phyloP scores from a whole-genome alignment of 352 stramenopile species.

The Pythium insidiosum region DNA sequence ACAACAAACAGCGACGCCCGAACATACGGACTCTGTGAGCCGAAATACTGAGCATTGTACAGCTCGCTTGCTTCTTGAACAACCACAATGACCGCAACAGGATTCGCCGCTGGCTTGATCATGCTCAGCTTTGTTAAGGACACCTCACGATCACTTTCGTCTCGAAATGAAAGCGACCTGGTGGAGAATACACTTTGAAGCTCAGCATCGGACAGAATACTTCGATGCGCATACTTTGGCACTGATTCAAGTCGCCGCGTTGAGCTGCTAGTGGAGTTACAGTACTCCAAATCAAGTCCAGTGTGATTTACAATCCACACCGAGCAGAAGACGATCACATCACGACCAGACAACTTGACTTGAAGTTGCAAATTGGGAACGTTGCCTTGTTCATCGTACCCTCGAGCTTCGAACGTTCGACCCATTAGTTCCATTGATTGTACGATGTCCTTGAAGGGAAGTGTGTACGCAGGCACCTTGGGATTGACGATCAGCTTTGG shows the following conservation, averaged over 20 bases:
- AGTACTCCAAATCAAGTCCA: slow-evolving; percentile 81
- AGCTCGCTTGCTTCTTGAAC: slow-evolving; percentile 70
- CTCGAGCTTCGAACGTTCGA: slow-evolving; percentile 54
- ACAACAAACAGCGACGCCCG: slow-evolving; percentile 72
- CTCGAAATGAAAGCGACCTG: slow-evolving; percentile 50
- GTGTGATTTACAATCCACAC: slow-evolving; percentile 88
- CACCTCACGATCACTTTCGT: slow-evolving; percentile 33
- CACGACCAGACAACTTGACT: slow-evolving; percentile 70
- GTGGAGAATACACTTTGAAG: slow-evolving; percentile 55
- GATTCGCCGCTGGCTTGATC: slow-evolving; percentile 66
- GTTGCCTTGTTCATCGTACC: slow-evolving; percentile 60
- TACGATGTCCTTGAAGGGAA: slow-evolving; percentile 77
- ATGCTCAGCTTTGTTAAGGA: slow-evolving; percentile 62
- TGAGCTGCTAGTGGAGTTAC: slow-evolving; percentile 73
- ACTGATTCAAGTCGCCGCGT: slow-evolving; percentile 49
- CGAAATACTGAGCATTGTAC: slow-evolving; percentile 85
- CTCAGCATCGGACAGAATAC: slow-evolving; percentile 28
- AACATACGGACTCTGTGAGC: slow-evolving; percentile 80
- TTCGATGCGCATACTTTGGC: slow-evolving; percentile 70
- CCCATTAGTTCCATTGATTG: slow-evolving; percentile 64
- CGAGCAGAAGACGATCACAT: slow-evolving; percentile 82
- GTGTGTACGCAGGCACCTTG: slow-evolving; percentile 48
- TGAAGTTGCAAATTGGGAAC: slow-evolving; percentile 80
- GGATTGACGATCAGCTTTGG: slow-evolving; percentile 75
- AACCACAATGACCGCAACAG: slow-evolving; percentile 75